These are phyloP conservation scores for Kwoniella pini DNA, from an alignment of 768 basidiomycete genomes.

Conservation along the genomic window DNA sequence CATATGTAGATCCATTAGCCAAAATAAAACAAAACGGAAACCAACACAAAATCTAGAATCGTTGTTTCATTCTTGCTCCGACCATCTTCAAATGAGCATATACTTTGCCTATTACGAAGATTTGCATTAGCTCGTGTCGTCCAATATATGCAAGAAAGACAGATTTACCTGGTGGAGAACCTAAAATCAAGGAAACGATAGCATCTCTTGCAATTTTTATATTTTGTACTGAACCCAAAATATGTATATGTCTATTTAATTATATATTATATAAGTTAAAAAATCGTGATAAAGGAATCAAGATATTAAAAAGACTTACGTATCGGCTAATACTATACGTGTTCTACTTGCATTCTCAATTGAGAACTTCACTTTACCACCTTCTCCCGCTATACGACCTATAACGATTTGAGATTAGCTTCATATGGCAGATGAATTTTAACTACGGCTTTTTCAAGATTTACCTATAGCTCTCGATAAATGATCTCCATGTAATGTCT, in stretches of 20 bases:
- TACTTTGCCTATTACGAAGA: conserved; percentile 53
- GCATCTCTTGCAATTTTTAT: conserved; percentile 97
- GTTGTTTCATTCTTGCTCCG: conserved; percentile 88
- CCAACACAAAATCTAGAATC: conserved; percentile 61
- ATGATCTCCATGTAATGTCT: conserved; percentile 96
- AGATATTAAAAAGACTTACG: conserved; percentile 62
- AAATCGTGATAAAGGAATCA: too few relatives aligned
- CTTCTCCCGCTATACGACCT: conserved; percentile 98
- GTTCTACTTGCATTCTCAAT: conserved; percentile 97
- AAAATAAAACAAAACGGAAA: neutral
- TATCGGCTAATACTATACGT: conserved; percentile 96
- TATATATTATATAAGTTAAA: too few relatives aligned
- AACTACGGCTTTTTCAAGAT: too few relatives aligned
- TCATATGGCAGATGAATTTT: too few relatives aligned
- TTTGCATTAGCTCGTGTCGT: neutral
- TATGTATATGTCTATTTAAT: conserved; percentile 86
- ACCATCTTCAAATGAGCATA: conserved; percentile 86
- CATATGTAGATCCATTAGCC: neutral
- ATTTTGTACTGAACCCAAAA: conserved; percentile 97
- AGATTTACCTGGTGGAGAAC: conserved; percentile 84
- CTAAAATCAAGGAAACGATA: conserved; percentile 89
- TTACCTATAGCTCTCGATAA: conserved; percentile 93
- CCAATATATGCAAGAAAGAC: neutral
- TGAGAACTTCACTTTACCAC: conserved; percentile 97
- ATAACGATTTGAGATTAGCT: conserved; percentile 8